Conservation (phyloP, 192 early-diverging fungal species). For the Entomortierella parvispora region DNA sequence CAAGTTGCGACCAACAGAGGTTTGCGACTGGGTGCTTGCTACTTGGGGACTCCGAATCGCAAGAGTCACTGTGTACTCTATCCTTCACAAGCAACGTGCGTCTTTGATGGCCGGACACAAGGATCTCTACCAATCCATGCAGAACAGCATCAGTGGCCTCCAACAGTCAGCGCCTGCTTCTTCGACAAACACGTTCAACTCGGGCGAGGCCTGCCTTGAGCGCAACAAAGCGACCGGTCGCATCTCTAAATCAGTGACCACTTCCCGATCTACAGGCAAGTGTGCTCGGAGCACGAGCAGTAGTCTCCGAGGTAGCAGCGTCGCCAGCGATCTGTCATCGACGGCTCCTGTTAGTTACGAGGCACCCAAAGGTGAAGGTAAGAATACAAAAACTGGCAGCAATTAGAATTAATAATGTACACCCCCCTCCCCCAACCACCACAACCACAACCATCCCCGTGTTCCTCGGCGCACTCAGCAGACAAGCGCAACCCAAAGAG, state of each 20-base stretch:
- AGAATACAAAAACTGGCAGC: no score
- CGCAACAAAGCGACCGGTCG: constrained; percentile 13
- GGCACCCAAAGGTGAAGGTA: constrained; percentile 25
- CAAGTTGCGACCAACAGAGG: constrained; percentile 49
- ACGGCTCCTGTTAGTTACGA: not conserved
- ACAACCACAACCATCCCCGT: not conserved
- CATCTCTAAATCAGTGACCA: constrained; percentile 18
- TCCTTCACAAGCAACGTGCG: constrained; percentile 49
- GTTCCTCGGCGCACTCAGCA: no score
- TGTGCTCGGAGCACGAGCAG: constrained; percentile 6
- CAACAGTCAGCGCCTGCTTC: not conserved
- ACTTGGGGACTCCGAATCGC: constrained; percentile 52
- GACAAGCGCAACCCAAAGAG: no score
- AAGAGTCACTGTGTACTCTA: constrained; percentile 46
- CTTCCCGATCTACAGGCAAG: not conserved
- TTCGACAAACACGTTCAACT: constrained; percentile 7
- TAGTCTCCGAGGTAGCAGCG: constrained; percentile 5
- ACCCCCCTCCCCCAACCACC: not conserved
- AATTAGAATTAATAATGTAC: not conserved
- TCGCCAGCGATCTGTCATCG: constrained; percentile 7
- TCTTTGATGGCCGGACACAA: constrained; percentile 50
- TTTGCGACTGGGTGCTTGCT: constrained; percentile 44
- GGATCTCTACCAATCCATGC: constrained; percentile 36
- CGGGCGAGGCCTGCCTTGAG: constrained; percentile 19
- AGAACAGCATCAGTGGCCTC: constrained; percentile 8